A percentile compares a stretch with the other conserved stretches of the same genome.
Evolutionary conservation across 345 rosid species (phyloP).

Genomic region (Salix suchowensis): DNA sequence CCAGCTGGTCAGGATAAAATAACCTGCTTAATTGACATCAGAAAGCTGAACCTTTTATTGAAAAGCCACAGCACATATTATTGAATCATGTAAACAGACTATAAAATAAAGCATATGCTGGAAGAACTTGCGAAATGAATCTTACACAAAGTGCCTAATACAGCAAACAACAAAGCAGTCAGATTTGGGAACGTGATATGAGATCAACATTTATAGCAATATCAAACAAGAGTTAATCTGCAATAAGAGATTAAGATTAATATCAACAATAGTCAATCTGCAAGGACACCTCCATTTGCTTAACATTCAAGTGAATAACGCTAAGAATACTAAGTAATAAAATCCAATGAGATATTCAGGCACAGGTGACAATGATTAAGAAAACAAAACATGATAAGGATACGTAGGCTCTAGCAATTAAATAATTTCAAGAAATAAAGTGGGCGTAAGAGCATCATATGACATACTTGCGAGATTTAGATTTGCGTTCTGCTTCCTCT

Average conservation of each 20-base stretch:
- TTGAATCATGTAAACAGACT: neutral
- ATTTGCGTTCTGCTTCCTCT: conserved; percentile 88
- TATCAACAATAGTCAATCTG: neutral
- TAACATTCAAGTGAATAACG: neutral
- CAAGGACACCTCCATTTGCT: neutral
- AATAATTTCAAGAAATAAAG: neutral
- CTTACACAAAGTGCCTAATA: neutral
- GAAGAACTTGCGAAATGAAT: neutral
- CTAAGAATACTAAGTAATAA: neutral
- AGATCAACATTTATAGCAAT: neutral
- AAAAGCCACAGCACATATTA: neutral
- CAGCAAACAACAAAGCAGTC: neutral
- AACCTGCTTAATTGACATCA: neutral
- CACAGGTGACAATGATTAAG: neutral
- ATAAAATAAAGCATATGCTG: neutral
- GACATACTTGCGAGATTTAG: conserved; percentile 74
- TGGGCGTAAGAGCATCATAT: neutral
- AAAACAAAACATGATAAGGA: neutral
- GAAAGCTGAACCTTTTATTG: neutral
- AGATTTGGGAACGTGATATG: neutral
- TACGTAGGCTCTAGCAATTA: neutral
- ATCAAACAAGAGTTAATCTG: neutral
- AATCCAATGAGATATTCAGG: neutral
- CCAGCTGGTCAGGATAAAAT: neutral
- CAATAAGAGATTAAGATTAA: neutral